Percentiles rank a stretch among this genome's conserved stretches.
Evolutionary conservation across 2,329 filamentous ascomycete species (phyloP).

Genomic region (Arthrobotrys sphaeroides): DNA sequence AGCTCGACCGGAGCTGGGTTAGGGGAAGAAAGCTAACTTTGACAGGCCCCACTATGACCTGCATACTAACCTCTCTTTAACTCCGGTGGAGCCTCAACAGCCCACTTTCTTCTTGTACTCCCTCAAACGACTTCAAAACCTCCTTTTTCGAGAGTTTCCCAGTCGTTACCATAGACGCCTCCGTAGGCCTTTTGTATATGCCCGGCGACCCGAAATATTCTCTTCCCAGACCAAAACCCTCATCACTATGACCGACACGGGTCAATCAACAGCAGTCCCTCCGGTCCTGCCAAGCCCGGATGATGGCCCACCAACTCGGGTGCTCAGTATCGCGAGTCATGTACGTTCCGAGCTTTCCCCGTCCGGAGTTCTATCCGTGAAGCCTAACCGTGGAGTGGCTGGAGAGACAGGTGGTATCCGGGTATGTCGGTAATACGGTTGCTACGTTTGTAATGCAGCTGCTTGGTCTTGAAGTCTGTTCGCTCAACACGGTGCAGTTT

Average conservation of each 20-base stretch:
- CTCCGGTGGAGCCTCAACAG: conserved; percentile 12
- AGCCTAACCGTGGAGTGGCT: background rate
- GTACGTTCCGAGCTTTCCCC: conserved; percentile 16
- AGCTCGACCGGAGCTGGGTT: background rate
- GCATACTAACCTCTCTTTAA: conserved; percentile 15
- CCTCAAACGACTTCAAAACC: background rate
- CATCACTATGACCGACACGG: conserved; percentile 27
- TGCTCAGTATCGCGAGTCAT: conserved; percentile 52
- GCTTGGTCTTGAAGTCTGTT: conserved; percentile 90
- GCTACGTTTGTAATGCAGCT: conserved; percentile 94
- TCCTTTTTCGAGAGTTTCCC: background rate
- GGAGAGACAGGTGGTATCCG: conserved; percentile 63
- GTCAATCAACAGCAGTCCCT: conserved; percentile 12
- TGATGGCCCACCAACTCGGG: conserved; percentile 40
- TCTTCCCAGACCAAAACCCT: background rate
- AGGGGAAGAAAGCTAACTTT: background rate
- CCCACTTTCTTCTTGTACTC: background rate
- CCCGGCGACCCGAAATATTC: background rate
- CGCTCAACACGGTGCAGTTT: conserved; percentile 96
- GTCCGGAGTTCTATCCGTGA: background rate
- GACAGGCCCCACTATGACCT: conserved; percentile 39
- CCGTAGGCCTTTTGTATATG: background rate
- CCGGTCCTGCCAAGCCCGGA: conserved; percentile 31
- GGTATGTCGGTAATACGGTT: conserved; percentile 98
- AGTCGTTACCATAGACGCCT: background rate